phyloP scores from a whole-genome alignment of 164 flowering plant genomes.

The Santalum album region DNA sequence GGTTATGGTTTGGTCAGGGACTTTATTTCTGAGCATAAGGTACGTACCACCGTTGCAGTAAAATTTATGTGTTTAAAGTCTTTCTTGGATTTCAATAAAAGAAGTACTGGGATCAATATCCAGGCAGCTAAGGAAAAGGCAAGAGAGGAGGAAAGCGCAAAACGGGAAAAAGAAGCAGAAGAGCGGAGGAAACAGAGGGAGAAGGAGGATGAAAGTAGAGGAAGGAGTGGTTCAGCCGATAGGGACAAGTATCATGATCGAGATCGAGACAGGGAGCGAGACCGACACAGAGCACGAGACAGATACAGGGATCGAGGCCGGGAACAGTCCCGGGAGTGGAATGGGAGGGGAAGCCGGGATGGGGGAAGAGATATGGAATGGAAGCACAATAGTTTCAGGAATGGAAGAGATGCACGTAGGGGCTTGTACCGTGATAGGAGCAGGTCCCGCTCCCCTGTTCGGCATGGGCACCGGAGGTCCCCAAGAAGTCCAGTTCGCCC shows the following conservation, averaged over 20 bases:
- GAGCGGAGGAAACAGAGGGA: slow-evolving; percentile 63
- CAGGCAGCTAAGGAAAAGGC: slow-evolving; percentile 88
- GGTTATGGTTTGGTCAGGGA: slow-evolving; percentile 98
- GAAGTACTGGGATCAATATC: not conserved
- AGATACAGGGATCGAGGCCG: slow-evolving; percentile 40
- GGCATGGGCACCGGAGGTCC: slow-evolving; percentile 58
- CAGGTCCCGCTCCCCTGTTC: slow-evolving; percentile 73
- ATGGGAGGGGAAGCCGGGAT: slow-evolving; percentile 58
- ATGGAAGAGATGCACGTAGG: slow-evolving; percentile 69
- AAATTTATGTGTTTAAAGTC: not conserved
- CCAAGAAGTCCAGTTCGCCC: slow-evolving; percentile 59
- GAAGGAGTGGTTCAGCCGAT: slow-evolving; percentile 62
- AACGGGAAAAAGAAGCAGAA: slow-evolving; percentile 80
- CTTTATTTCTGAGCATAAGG: slow-evolving; percentile 77
- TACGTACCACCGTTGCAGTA: slow-evolving; percentile 8
- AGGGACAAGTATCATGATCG: slow-evolving; percentile 61
- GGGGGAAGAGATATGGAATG: slow-evolving; percentile 46
- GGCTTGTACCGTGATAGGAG: slow-evolving; percentile 56
- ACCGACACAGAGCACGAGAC: slow-evolving; percentile 16
- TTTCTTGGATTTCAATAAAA: not conserved
- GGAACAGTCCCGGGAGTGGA: slow-evolving; percentile 53
- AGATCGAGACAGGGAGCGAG: slow-evolving; percentile 9
- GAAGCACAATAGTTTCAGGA: slow-evolving; percentile 40
- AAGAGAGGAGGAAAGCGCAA: slow-evolving; percentile 77
- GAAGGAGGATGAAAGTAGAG: slow-evolving; percentile 53